Percentiles rank a stretch among this genome's conserved stretches.
Evolutionary conservation across 768 basidiomycete species (phyloP).

Genomic region (Mycena crocata): DNA sequence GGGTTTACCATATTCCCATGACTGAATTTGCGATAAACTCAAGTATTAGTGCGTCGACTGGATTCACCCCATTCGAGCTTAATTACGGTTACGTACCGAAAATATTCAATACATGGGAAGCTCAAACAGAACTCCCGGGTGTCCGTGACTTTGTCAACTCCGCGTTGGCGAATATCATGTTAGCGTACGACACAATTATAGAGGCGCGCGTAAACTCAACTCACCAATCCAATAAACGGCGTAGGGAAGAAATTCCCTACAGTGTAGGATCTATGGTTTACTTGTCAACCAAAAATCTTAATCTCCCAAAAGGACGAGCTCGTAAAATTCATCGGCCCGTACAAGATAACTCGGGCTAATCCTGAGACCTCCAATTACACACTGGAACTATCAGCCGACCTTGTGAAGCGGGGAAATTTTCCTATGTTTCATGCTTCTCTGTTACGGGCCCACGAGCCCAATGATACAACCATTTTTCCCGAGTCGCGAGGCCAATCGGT

Average conservation of each 20-base stretch:
- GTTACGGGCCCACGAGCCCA: constrained; percentile 41
- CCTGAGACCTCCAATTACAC: constrained; percentile 41
- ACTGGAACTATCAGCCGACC: constrained; percentile 41
- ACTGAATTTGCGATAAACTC: too few species aligned
- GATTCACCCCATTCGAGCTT: constrained; percentile 32
- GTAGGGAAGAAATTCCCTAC: neutral
- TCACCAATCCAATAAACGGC: neutral
- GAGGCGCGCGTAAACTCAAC: neutral
- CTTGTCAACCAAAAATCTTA: constrained; percentile 4
- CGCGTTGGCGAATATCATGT: neutral
- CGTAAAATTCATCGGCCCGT: constrained; percentile 48
- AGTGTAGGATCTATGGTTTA: neutral
- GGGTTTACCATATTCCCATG: constrained; percentile 38
- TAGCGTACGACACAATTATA: neutral
- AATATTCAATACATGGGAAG: neutral
- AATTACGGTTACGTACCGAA: constrained; percentile 8
- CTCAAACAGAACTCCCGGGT: neutral
- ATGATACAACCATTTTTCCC: constrained; percentile 52
- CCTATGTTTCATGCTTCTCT: constrained; percentile 48
- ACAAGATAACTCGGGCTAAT: constrained; percentile 34
- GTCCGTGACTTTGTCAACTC: neutral
- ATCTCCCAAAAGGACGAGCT: neutral
- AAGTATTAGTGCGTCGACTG: constrained; percentile 16
- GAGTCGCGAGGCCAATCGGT: constrained; percentile 35
- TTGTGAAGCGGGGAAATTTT: constrained; percentile 42